A percentile compares a stretch with the other conserved stretches of the same genome.
Evolutionary conservation across 2,329 filamentous ascomycete species (phyloP).

Genomic region (Periconia macrospinosa): DNA sequence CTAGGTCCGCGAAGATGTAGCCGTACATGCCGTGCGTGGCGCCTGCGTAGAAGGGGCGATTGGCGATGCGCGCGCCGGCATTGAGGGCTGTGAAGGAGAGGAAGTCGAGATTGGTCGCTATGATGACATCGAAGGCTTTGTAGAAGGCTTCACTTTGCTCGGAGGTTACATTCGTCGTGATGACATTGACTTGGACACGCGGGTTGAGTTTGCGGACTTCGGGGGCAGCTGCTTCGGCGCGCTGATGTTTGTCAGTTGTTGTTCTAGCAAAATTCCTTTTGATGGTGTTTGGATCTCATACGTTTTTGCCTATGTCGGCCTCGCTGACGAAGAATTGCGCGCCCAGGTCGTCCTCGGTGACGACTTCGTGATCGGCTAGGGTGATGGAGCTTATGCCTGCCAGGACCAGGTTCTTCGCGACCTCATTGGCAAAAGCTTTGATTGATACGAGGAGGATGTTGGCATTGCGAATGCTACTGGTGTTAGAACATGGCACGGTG

Average conservation of each 20-base stretch:
- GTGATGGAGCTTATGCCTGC: conserved; percentile 91
- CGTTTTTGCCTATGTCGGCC: conserved; percentile 73
- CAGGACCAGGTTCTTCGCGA: conserved; percentile 95
- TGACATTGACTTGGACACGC: conserved; percentile 74
- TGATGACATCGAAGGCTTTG: conserved; percentile 77
- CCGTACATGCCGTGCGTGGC: conserved; percentile 88
- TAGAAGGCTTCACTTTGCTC: conserved; percentile 74
- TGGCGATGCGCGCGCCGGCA: conserved; percentile 76
- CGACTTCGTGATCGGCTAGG: conserved; percentile 75
- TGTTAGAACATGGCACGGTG: conserved; percentile 7
- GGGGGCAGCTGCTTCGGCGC: conserved; percentile 77
- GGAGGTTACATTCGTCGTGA: conserved; percentile 62
- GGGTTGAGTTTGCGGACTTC: conserved; percentile 86
- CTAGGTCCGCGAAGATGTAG: conserved; percentile 91
- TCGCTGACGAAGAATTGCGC: conserved; percentile 73
- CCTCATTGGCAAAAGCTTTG: conserved; percentile 86
- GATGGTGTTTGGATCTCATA: conserved; percentile 33
- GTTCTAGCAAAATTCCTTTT: conserved; percentile 1
- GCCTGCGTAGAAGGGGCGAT: conserved; percentile 84
- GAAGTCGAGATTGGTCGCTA: conserved; percentile 85
- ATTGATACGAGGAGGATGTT: conserved; percentile 88
- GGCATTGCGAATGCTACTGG: conserved; percentile 76
- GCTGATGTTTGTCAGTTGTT: conserved; percentile 45
- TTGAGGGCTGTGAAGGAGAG: conserved; percentile 77
- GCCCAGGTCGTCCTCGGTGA: conserved; percentile 77